These are phyloP conservation scores for Tritrichomonas musculus DNA, from an alignment of 208 protist genomes.

Conservation along the genomic window DNA sequence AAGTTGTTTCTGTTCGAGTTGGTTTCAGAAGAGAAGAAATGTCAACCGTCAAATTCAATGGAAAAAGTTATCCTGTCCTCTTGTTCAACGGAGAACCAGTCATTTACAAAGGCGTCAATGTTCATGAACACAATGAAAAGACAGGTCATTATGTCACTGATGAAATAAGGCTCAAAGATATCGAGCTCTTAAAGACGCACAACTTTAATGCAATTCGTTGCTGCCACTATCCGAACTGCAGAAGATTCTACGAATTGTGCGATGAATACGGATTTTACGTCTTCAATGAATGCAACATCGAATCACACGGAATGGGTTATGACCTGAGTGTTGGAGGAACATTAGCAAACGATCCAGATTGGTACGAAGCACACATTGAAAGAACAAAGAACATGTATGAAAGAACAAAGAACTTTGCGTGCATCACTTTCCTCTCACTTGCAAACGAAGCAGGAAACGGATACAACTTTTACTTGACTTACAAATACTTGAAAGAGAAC, in stretches of 20 bases:
- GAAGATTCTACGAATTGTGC: constrained; percentile 47
- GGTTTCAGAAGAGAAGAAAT: too few species aligned
- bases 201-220: constrained; percentile 56
- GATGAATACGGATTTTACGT: too few species aligned
- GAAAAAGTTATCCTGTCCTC: too few species aligned
- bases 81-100: too few species aligned
- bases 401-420: constrained; percentile 45
- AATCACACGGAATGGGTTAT: constrained; percentile 43
- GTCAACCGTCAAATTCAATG: too few species aligned
- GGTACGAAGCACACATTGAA: constrained; percentile 37
- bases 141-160: too few species aligned
- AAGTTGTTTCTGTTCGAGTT: too few species aligned
- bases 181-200: constrained; percentile 47
- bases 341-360: constrained; percentile 32
- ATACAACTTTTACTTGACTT: not conserved
- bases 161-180: too few species aligned
- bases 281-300: too few species aligned
- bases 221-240: constrained; percentile 52
- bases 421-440: constrained; percentile 53
- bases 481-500: not conserved
- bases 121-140: too few species aligned
- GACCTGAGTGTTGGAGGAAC: too few species aligned
- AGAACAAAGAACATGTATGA: constrained; percentile 37
- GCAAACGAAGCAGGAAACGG: constrained; percentile 52
- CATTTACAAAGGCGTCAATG: too few species aligned